These are phyloP conservation scores for Epipyxis sp. DNA, from an alignment of 108 stramenopile genomes.

Conservation along the genomic window DNA sequence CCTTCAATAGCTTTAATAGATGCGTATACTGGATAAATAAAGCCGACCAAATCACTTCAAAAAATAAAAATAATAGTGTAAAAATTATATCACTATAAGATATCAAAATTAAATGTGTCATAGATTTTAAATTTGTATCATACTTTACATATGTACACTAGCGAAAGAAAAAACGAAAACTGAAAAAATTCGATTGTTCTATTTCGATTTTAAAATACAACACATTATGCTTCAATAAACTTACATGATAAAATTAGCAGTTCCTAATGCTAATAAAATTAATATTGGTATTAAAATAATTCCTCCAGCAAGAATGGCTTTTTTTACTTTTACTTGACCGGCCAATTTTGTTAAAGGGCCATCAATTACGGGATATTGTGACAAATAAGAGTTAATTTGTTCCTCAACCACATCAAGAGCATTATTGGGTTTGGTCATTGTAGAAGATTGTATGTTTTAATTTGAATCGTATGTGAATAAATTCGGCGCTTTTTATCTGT, in stretches of 20 bases:
- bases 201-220: no score
- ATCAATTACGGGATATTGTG: background rate
- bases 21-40: slow-evolving; percentile 30
- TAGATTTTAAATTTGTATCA: no score
- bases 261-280: background rate
- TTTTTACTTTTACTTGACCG: background rate
- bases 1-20: slow-evolving; percentile 43
- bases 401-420: no score
- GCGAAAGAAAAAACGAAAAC: background rate
- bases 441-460: no score
- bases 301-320: background rate
- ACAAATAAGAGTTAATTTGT: background rate
- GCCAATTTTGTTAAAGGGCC: background rate
- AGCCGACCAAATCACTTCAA: slow-evolving; percentile 22
- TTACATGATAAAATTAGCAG: background rate
- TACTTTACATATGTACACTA: background rate
- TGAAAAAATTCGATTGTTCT: background rate
- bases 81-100: no score
- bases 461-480: no score
- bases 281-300: background rate
- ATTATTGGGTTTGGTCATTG: no score
- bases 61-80: no score
- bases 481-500: no score
- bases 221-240: no score
- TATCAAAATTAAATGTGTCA: no score